phyloP scores from a whole-genome alignment of 345 rosid genomes.

The Syzygium oleosum region DNA sequence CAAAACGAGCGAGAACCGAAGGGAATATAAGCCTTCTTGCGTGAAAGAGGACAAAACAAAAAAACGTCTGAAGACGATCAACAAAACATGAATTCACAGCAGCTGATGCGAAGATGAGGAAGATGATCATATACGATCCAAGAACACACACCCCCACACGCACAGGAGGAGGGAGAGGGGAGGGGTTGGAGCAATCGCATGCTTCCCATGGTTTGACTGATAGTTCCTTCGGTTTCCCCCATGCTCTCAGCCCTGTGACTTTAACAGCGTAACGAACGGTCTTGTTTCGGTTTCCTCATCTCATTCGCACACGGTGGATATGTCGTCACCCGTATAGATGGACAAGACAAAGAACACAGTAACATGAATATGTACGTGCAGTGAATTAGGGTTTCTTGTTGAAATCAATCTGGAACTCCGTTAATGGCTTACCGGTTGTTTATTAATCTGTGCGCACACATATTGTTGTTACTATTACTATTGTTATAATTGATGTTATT shows the following conservation, averaged over 20 bases:
- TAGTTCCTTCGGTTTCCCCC: not conserved
- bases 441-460: not conserved
- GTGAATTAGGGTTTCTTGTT: not conserved
- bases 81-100: not conserved
- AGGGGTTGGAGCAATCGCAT: not conserved
- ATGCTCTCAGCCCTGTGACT: not conserved
- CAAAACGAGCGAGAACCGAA: not conserved
- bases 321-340: not conserved
- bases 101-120: not conserved
- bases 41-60: not conserved
- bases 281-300: not conserved
- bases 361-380: not conserved
- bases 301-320: not conserved
- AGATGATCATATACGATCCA: not conserved
- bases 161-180: not conserved
- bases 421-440: not conserved
- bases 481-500: too few species aligned
- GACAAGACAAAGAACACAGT: not conserved
- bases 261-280: not conserved
- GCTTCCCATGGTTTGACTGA: not conserved
- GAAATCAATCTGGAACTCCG: not conserved
- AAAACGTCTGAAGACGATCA: not conserved
- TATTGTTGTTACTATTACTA: not conserved
- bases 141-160: not conserved
- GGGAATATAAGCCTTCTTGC: not conserved